Percentiles rank a stretch among this genome's conserved stretches.
Evolutionary conservation across 768 basidiomycete species (phyloP).

Genomic region (Boletales sp.): DNA sequence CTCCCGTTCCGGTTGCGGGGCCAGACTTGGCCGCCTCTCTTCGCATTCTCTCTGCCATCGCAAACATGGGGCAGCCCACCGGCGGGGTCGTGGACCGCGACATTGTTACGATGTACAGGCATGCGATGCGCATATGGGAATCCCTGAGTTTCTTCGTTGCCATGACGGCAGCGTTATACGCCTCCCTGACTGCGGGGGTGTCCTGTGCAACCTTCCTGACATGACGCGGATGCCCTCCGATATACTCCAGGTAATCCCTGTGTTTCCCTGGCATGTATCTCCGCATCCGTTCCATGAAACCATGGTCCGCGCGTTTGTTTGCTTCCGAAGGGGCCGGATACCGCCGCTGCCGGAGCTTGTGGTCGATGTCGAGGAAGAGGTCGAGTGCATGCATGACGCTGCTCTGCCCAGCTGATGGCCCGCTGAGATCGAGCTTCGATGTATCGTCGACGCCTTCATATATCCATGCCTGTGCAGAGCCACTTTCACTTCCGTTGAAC

Average conservation of each 20-base stretch:
- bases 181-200: constrained; percentile 57
- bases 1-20: constrained; percentile 82
- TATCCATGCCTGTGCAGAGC: constrained; percentile 55
- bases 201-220: constrained; percentile 58
- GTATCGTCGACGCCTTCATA: constrained; percentile 73
- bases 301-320: constrained; percentile 63
- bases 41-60: constrained; percentile 50
- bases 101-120: constrained; percentile 84
- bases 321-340: constrained; percentile 62
- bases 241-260: constrained; percentile 73
- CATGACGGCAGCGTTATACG: constrained; percentile 76
- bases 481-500: constrained; percentile 79
- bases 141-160: constrained; percentile 84
- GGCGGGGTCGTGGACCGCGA: constrained; percentile 55
- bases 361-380: constrained; percentile 86
- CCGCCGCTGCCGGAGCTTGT: constrained; percentile 70
- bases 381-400: constrained; percentile 85
- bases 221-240: constrained; percentile 56
- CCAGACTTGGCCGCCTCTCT: constrained; percentile 41
- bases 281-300: constrained; percentile 92
- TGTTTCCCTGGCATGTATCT: constrained; percentile 94
- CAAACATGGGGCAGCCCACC: constrained; percentile 49
- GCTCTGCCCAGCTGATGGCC: constrained; percentile 94
- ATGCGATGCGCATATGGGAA: constrained; percentile 85
- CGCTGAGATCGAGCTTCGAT: constrained; percentile 64